phyloP scores from a whole-genome alignment of 345 rosid genomes.

The Rubroshorea leprosula region DNA sequence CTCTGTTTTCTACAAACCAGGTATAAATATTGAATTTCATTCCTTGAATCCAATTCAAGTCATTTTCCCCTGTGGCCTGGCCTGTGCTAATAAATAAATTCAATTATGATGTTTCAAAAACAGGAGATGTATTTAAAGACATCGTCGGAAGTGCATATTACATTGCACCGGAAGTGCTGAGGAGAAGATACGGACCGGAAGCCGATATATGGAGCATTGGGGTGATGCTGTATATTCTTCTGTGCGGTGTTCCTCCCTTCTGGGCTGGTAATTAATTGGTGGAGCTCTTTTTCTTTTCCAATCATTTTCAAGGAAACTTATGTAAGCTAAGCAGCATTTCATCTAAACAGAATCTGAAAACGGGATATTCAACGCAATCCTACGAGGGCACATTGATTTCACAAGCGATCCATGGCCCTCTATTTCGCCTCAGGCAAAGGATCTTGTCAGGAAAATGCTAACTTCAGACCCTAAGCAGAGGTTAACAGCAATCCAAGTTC shows the following conservation, averaged over 20 bases:
- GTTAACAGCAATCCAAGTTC: constrained; percentile 81
- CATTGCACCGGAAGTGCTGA: constrained; percentile 93
- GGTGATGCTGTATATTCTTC: constrained; percentile 87
- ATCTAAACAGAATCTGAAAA: constrained; percentile 66
- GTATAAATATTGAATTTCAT: too few relatives aligned
- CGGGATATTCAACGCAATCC: constrained; percentile 87
- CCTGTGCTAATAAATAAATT: neutral
- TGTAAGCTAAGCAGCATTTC: neutral
- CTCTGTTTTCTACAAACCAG: constrained; percentile 91
- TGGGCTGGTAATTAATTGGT: constrained; percentile 69
- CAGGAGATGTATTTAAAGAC: constrained; percentile 86
- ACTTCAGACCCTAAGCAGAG: constrained; percentile 84
- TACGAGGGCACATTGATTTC: constrained; percentile 76
- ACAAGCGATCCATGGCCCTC: constrained; percentile 92
- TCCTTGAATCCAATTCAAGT: too few relatives aligned
- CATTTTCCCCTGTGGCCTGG: neutral
- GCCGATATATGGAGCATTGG: constrained; percentile 97
- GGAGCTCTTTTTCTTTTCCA: neutral
- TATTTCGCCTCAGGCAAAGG: constrained; percentile 84
- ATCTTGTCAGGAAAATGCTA: constrained; percentile 89
- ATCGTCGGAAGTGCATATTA: constrained; percentile 95
- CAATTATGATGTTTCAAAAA: neutral
- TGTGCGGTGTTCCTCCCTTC: constrained; percentile 90
- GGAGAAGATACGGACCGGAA: constrained; percentile 83
- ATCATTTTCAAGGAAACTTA: neutral